phyloP scores from a whole-genome alignment of 23 red algal species.

The Gracilaria caudata region DNA sequence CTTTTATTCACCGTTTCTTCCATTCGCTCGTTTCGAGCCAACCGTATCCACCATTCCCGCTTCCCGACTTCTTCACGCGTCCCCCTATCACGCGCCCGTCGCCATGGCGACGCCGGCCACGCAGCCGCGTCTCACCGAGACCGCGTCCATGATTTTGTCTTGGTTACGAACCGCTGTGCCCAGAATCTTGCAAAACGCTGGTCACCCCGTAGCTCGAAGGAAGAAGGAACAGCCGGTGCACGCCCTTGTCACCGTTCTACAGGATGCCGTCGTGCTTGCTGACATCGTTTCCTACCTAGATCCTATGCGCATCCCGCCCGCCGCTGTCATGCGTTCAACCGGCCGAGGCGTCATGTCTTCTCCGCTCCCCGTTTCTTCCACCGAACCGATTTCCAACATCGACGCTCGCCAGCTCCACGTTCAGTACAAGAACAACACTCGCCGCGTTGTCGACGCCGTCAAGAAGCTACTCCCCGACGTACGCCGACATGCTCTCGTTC shows the following conservation, averaged over 20 bases:
- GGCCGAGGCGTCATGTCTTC: slow-evolving; percentile 37
- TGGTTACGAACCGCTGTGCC: slow-evolving; percentile 39
- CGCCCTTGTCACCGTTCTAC: not conserved
- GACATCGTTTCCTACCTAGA: slow-evolving; percentile 37
- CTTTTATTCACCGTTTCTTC: not conserved
- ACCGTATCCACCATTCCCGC: slow-evolving; percentile 21
- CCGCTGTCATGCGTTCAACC: slow-evolving; percentile 34
- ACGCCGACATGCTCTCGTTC: not conserved
- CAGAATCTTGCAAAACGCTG: slow-evolving; percentile 3
- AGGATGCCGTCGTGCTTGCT: slow-evolving; percentile 50
- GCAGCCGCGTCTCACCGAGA: slow-evolving; percentile 32
- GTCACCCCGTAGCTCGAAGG: not conserved
- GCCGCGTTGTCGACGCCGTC: slow-evolving; percentile 34
- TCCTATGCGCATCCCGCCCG: slow-evolving; percentile 41
- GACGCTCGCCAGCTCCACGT: slow-evolving; percentile 55
- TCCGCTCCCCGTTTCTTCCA: slow-evolving; percentile 12
- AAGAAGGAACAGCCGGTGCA: slow-evolving; percentile 14
- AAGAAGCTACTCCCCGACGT: slow-evolving; percentile 46
- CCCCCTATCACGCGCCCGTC: slow-evolving; percentile 11
- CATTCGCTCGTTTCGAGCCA: slow-evolving; percentile 1
- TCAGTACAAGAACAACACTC: slow-evolving; percentile 58
- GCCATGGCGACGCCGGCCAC: slow-evolving; percentile 36
- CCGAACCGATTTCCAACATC: slow-evolving; percentile 8
- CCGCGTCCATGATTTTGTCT: slow-evolving; percentile 44
- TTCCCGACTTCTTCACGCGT: slow-evolving; percentile 21